Conservation (phyloP, 257 asterid species). For the Solanum habrochaites region DNA sequence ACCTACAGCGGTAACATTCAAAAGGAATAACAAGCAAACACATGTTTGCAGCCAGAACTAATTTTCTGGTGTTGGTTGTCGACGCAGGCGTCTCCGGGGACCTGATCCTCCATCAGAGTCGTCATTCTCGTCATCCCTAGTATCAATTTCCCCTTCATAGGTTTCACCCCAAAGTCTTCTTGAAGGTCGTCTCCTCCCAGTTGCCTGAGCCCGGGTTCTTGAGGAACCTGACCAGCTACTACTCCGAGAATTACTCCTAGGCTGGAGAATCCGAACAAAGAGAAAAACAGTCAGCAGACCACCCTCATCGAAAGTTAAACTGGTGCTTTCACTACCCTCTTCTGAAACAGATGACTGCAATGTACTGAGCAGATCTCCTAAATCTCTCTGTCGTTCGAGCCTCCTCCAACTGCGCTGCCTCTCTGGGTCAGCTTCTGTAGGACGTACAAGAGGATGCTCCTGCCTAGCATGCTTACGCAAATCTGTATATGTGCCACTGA, state of each 20-base stretch:
- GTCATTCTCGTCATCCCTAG: slow-evolving; percentile 31
- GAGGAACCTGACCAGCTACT: slow-evolving; percentile 39
- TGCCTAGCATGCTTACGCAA: slow-evolving; percentile 73
- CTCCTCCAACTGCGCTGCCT: slow-evolving; percentile 80
- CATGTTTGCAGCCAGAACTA: slow-evolving; percentile 2
- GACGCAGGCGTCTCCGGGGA: slow-evolving; percentile 7
- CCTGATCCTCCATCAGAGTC: slow-evolving; percentile 18
- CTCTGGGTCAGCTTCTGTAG: slow-evolving; percentile 70
- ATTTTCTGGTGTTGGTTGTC: slow-evolving; percentile 22
- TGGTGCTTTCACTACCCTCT: slow-evolving; percentile 43
- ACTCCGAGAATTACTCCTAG: slow-evolving; percentile 34
- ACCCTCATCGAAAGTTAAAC: slow-evolving; percentile 48
- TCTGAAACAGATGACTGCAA: slow-evolving; percentile 66
- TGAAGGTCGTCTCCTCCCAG: slow-evolving; percentile 32
- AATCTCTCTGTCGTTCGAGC: slow-evolving; percentile 70
- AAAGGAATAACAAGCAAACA: neutral
- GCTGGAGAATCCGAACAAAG: slow-evolving; percentile 52
- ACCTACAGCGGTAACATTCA: neutral
- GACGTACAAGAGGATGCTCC: slow-evolving; percentile 68
- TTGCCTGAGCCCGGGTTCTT: slow-evolving; percentile 35
- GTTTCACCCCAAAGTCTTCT: slow-evolving; percentile 72
- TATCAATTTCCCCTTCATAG: slow-evolving; percentile 32
- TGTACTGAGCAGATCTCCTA: slow-evolving; percentile 65
- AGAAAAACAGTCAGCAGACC: slow-evolving; percentile 59
- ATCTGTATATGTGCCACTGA: slow-evolving; percentile 60